Base-by-base conservation (phyloP, 345 rosid genomes). In the Barbarea vulgaris region DNA sequence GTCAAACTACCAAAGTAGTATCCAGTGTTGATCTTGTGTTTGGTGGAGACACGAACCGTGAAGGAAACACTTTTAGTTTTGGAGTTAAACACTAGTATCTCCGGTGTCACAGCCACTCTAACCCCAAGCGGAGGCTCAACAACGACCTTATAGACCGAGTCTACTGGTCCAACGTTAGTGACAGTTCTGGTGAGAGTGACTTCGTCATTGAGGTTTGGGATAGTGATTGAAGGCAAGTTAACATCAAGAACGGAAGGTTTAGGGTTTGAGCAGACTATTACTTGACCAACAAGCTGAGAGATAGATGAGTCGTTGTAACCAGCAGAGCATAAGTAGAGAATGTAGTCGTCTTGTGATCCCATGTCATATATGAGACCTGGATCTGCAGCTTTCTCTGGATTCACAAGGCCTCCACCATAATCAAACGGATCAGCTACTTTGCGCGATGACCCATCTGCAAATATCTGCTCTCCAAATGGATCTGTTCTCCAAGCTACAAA, bases 291-390 rank as follows among this genome's bases (percentile, higher is more conserved):
- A 27, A 77, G 67, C 33, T 83, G 63, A 6, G 82, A 83, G 76
- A 86, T 85, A 12, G 87, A 80, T 37, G 88, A 84, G 46, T 82
- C 82, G 7, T 53, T 77, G 70, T 84, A 85, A 41, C 79, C 74
- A 30, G 69, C 75, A 12, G 86, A 80, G 9, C 89, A 88, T 2
- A 85, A 64, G 69, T 82, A 82, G 7, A 76, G 86, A 10, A 84
- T 55, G 25, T 89, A 86, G 41, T 85, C 87, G n/a, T n/a, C n/a
- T 15, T 77, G 34, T 0, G 81, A 74, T 7, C 73, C 70, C 37
- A 86, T 75, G 37, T 89, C 90, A 37, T 88, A 86, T 0, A 91
- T 46, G 7, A 91, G 77, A 37, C 93, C 91, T 0, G 89, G 90
- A 17, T 80, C 75, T 53, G 73, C 59, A 12, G 93, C 91, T 28